Evolutionary conservation across 306 rosid genomes (phyloP), one percentile per base, ranked within the genome.

Genomic region (Acacia crassicarpa): DNA sequence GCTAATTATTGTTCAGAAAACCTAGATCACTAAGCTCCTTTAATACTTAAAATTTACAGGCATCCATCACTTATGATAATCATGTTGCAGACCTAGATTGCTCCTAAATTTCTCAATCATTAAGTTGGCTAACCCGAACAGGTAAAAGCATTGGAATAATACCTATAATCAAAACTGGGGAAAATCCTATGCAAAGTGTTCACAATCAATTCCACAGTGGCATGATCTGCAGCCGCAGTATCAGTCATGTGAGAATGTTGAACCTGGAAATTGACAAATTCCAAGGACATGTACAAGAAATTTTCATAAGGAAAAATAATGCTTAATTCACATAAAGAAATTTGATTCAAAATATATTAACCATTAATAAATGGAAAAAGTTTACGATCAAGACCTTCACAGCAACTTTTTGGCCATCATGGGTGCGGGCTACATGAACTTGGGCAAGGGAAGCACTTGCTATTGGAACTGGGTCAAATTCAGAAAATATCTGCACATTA

Each of bases 391-490:
- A 77, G 78, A 93, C 99, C 99, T 95, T 95, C 84, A 95, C 98
- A 72, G 98, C 99, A 87, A 95, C 99, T 92, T 92, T 95, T 81
- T 93, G 81, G 59, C 99, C 98, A 80, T 92, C 91, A 70, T 89
- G 92, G 40, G 89, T 87, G 82, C 86, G 84, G 61, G 99, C 98
- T 75, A 92, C 88, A 76, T 95, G 98, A 85, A 95, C 99, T 88
- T 95, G 99, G 82, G 99, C 98, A 81, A 95, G 99, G 73, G 99
- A 95, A 72, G 97, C 99, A 79, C 99, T 95, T 77, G 98, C 99
- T 61, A 95, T 86, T 46, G 99, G 99, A 79, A 84, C 84, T 65
- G 92, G 94, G 78, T 93, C 93, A 45, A 95, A 93, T 84, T 95
- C 97, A 20, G 94, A 72, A 83, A 89, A 95, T 56, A 95, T 74